Evolutionary conservation across 1,139 yeast species (phyloP), one percentile per base, ranked within the genome.

Genomic region (Sugiyamaella pinicola): DNA sequence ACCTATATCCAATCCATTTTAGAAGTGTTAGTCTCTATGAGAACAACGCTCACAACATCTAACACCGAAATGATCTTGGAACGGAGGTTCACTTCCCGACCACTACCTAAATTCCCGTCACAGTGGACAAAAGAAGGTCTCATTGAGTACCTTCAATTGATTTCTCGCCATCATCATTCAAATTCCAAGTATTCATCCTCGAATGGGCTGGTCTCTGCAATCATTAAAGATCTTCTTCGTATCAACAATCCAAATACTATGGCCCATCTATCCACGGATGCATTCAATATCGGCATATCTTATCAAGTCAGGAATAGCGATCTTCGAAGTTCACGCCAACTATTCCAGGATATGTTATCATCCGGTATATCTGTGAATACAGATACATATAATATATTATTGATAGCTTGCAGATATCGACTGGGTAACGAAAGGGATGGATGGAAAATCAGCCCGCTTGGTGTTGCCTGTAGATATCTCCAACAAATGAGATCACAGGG

Each of bases 271-370:
- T 73, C 76, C 1, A 61, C 73, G 0, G 65, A 65, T 13, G 63
- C 74, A 0, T 79, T 70, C 60, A 80, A 81, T 58, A 73, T 73
- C 55, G 69, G 76, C 42, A 72, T 81, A 2, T 73, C 68, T 53
- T 77, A 71, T 57, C 75, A 70, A 53, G 61, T 72, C 15, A 58
- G 69, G 21, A 70, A 68, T 41, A 64, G 67, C 53, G 74, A 75
- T 55, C 68, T 76, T 35, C 74, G 77, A 22, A 62, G 75, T 0
- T 76, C 79, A 43, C 65, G 77, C 42, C 76, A 72, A 52, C 60
- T 77, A 12, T 61, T 76, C 19, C 68, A 69, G 4, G 74, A 74
- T 49, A 74, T 79, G 68, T 63, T 69, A 19, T 47, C 66, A 2
- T 73, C 72, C 47, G 69, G 69, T 1, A 55, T 69, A 9, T 46